Evolutionary conservation across 495 filamentous ascomycete species (phyloP).

Genomic region (Aspergillus hancockii): DNA sequence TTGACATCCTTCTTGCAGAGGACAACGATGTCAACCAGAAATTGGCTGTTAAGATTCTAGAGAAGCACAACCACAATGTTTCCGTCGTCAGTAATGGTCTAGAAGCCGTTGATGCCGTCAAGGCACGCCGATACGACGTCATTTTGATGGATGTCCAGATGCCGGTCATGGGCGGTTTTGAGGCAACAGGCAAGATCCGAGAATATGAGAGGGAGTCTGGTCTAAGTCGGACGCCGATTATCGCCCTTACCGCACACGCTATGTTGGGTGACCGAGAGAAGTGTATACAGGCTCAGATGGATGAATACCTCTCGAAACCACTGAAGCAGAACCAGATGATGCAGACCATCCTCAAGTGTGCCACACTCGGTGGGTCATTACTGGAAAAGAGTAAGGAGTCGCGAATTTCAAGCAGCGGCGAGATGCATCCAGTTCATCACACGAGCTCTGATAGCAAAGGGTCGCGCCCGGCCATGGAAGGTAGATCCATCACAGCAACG

Average conservation of each 20-base stretch:
- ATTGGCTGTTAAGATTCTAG: slow-evolving; percentile 92
- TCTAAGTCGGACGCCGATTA: slow-evolving; percentile 85
- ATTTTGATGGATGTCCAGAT: slow-evolving; percentile 99
- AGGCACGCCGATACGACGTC: slow-evolving; percentile 89
- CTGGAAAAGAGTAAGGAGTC: slow-evolving; percentile 70
- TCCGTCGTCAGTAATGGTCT: slow-evolving; percentile 94
- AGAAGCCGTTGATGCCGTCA: slow-evolving; percentile 87
- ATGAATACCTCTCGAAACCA: slow-evolving; percentile 97
- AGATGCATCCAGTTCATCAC: slow-evolving; percentile 45
- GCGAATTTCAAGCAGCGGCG: slow-evolving; percentile 56
- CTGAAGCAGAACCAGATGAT: slow-evolving; percentile 98
- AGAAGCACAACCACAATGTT: slow-evolving; percentile 96
- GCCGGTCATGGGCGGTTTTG: slow-evolving; percentile 99
- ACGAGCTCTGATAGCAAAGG: slow-evolving; percentile 31
- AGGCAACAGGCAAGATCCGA: slow-evolving; percentile 94
- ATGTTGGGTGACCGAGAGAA: slow-evolving; percentile 99
- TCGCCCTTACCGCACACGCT: slow-evolving; percentile 95
- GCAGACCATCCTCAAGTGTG: slow-evolving; percentile 96
- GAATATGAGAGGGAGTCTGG: slow-evolving; percentile 82
- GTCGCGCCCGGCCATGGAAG: slow-evolving; percentile 48
- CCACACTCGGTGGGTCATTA: slow-evolving; percentile 86
- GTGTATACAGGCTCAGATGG: slow-evolving; percentile 98
- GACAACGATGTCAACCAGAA: slow-evolving; percentile 98
- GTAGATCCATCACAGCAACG: slow-evolving; percentile 64
- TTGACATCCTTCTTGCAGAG: slow-evolving; percentile 94